These are phyloP conservation scores for Protea cynaroides DNA, from an alignment of 164 flowering plant species.

Conservation along the genomic window DNA sequence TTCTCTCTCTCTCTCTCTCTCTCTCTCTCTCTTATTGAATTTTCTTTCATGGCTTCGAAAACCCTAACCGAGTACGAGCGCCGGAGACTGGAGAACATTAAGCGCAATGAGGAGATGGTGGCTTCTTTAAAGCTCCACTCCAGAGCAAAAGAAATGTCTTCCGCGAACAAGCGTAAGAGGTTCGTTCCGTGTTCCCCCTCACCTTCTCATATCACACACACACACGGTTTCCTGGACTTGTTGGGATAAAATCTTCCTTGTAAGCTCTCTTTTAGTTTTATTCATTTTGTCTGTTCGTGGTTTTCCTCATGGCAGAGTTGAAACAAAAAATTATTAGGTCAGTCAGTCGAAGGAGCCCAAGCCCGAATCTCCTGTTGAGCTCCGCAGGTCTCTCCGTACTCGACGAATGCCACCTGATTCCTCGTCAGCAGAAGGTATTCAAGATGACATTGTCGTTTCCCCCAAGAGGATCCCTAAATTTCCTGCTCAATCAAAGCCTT, in stretches of 20 bases:
- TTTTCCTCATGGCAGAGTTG: slow-evolving; percentile 28
- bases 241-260: slow-evolving; percentile 4
- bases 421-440: slow-evolving; percentile 17
- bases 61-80: slow-evolving; percentile 70
- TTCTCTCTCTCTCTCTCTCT: too few relatives aligned
- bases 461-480: not conserved
- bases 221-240: not conserved
- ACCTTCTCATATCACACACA: not conserved
- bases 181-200: slow-evolving; percentile 1
- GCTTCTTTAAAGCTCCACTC: slow-evolving; percentile 59
- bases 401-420: slow-evolving; percentile 58
- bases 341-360: slow-evolving; percentile 45
- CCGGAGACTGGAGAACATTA: slow-evolving; percentile 63
- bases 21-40: not conserved
- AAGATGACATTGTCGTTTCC: slow-evolving; percentile 18
- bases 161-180: slow-evolving; percentile 47
- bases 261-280: not conserved
- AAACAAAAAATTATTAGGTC: slow-evolving; percentile 35
- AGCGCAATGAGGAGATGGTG: slow-evolving; percentile 53
- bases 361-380: slow-evolving; percentile 32
- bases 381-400: slow-evolving; percentile 64
- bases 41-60: slow-evolving; percentile 33
- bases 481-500: slow-evolving; percentile 3
- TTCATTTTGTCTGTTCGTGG: not conserved
- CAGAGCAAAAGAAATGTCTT: slow-evolving; percentile 31